Evolutionary conservation across 2,329 filamentous ascomycete genomes (phyloP).

Genomic region (Ophiostoma tasmaniense): DNA sequence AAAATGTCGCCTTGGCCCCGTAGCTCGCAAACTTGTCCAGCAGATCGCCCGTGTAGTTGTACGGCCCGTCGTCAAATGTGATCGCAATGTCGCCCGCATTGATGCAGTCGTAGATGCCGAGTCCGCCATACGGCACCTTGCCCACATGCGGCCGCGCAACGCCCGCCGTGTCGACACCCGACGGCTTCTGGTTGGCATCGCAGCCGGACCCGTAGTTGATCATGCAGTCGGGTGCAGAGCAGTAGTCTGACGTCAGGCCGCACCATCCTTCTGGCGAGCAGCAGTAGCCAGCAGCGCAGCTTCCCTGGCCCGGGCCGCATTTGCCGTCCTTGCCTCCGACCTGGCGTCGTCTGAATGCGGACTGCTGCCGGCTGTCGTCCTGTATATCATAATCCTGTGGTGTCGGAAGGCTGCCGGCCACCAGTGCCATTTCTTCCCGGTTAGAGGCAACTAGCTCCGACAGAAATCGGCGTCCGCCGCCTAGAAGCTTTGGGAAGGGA

Average conservation of each 20-base stretch:
- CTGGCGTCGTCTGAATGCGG: background rate
- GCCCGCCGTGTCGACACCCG: slow-evolving; percentile 46
- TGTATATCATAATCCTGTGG: background rate
- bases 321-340: background rate
- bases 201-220: slow-evolving; percentile 53
- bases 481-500: background rate
- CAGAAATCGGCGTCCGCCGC: background rate
- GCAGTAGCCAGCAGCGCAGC: background rate
- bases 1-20: slow-evolving; percentile 59
- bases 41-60: slow-evolving; percentile 51
- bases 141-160: slow-evolving; percentile 43
- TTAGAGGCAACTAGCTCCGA: background rate
- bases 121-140: slow-evolving; percentile 45
- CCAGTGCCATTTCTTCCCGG: background rate
- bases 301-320: background rate
- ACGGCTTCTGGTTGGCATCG: slow-evolving; percentile 47
- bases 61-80: slow-evolving; percentile 61
- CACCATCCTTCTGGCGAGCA: slow-evolving; percentile 31
- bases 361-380: background rate
- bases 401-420: background rate
- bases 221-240: slow-evolving; percentile 53
- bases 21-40: slow-evolving; percentile 52
- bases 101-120: slow-evolving; percentile 48
- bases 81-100: slow-evolving; percentile 53
- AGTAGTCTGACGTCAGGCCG: slow-evolving; percentile 46